Base-by-base conservation (phyloP, 1,139 yeast genomes). In the Kodamaea sp. region DNA sequence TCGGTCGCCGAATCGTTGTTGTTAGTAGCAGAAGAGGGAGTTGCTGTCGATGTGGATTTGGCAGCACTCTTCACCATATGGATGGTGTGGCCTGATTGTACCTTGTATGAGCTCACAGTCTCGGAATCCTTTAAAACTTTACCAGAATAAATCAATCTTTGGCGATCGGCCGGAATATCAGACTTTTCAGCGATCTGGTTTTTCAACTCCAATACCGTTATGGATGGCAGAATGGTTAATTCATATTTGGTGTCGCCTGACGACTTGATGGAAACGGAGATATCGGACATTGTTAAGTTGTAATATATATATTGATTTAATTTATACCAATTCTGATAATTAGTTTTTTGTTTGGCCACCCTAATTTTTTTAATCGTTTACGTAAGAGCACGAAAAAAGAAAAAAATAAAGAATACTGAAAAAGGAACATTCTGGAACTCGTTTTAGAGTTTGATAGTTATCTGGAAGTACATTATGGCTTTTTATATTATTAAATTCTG, bases 61-160 rank as follows among this genome's bases (percentile, higher is more conserved):
- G 66, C 70, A 5, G 81, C 78, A 45, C 81, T 78, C 67, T 84
- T 87, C 31, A 92, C 97, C 52, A 92, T 63, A 63, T 92, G 98
- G 42, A 92, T 71, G 1, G 96, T 83, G 60, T 87, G 95, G 22
- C 95, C 97, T 37, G 76, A 68, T 60, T 86, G 86, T 53, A 92
- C 78, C 60, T 88, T 88, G 68, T 90, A 90, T 6, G 79, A 70
- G 24, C 73, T 81, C 8, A 92, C 64, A 8, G 86, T 76, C 52
- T 89, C 95, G 27, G 68, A 70, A 55, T 92, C 96, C 58, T 90
- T 90, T 57, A 92, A 75, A 32, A 92, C 96, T 53, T 92, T 84
- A 29, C 98, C 98, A 2, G 96, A 86, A 65, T 85, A 92, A 54
- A 92, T 90, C 58, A 92, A 74, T 42, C 97, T 74, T 63, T 90